Conservation (phyloP, 306 rosid genomes). For the Dicorynia guianensis region DNA sequence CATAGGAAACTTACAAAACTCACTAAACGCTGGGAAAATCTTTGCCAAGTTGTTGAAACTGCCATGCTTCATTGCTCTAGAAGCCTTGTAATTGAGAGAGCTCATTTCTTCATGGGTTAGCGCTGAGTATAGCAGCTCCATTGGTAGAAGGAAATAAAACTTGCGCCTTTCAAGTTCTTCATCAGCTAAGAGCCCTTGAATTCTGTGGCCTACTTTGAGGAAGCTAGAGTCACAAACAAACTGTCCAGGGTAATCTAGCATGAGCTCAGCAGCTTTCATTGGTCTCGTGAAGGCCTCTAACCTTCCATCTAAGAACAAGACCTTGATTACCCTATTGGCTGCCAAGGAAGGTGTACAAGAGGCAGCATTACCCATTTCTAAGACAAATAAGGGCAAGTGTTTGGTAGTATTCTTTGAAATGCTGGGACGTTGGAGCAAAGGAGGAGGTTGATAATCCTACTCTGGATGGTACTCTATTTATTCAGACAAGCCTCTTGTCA, state of each 20-base stretch:
- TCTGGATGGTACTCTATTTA: constrained; percentile 45
- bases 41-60: constrained; percentile 61
- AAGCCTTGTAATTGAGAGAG: constrained; percentile 65
- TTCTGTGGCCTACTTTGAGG: constrained; percentile 77
- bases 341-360: constrained; percentile 73
- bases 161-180: constrained; percentile 61
- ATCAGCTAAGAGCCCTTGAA: constrained; percentile 78
- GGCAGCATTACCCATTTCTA: constrained; percentile 75
- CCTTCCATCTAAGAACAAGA: constrained; percentile 63
- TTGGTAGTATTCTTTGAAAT: neutral
- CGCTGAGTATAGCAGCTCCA: constrained; percentile 86
- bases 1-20: constrained; percentile 64
- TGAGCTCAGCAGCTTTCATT: constrained; percentile 75
- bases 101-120: constrained; percentile 81
- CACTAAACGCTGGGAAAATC: constrained; percentile 76
- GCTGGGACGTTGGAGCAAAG: constrained; percentile 23
- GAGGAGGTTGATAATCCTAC: constrained; percentile 24
- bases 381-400: neutral
- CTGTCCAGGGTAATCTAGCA: constrained; percentile 67
- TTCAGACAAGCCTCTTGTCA: constrained; percentile 31
- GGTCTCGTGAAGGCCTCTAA: constrained; percentile 58
- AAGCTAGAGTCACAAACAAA: constrained; percentile 76
- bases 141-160: constrained; percentile 82
- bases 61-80: constrained; percentile 61
- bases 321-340: constrained; percentile 56